These are phyloP conservation scores for Cubamyces sp. DNA, from an alignment of 768 basidiomycete genomes.

Conservation along the genomic window DNA sequence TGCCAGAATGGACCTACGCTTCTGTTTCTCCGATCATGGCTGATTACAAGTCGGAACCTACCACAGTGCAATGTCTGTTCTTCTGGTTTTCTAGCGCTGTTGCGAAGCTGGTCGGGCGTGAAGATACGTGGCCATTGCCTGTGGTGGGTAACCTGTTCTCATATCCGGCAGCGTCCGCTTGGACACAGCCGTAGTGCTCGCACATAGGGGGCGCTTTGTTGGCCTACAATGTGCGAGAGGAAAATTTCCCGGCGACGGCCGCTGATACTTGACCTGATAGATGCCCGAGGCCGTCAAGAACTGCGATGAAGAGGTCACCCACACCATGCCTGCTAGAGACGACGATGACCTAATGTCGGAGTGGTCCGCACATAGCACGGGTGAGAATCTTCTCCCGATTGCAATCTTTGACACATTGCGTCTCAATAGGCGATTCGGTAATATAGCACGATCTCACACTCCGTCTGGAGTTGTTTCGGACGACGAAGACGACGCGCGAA, in stretches of 20 bases:
- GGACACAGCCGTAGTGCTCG: no score
- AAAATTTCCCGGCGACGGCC: not conserved
- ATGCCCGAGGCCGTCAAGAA: conserved; percentile 44
- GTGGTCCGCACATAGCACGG: conserved; percentile 11
- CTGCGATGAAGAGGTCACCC: not conserved
- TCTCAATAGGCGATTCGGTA: not conserved
- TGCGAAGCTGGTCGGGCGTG: not conserved
- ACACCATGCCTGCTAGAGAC: no score
- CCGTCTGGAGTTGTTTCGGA: conserved; percentile 12
- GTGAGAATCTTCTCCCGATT: not conserved
- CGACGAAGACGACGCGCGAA: conserved; percentile 7
- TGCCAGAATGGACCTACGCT: conserved; percentile 30
- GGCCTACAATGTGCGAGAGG: not conserved
- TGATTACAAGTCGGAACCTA: conserved; percentile 22
- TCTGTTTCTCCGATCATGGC: conserved; percentile 23
- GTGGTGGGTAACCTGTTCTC: conserved; percentile 30
- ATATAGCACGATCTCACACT: conserved; percentile 11
- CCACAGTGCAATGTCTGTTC: conserved; percentile 31
- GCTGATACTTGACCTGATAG: conserved; percentile 37
- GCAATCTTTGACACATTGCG: not conserved
- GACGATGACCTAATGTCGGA: not conserved
- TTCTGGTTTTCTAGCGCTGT: conserved; percentile 35
- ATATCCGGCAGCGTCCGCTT: not conserved
- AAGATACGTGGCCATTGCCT: conserved; percentile 26
- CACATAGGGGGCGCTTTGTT: not conserved